Percentiles rank a stretch among this genome's conserved stretches.
Conservation (phyloP, 768 basidiomycete species). For the Tylopilus balloui region DNA sequence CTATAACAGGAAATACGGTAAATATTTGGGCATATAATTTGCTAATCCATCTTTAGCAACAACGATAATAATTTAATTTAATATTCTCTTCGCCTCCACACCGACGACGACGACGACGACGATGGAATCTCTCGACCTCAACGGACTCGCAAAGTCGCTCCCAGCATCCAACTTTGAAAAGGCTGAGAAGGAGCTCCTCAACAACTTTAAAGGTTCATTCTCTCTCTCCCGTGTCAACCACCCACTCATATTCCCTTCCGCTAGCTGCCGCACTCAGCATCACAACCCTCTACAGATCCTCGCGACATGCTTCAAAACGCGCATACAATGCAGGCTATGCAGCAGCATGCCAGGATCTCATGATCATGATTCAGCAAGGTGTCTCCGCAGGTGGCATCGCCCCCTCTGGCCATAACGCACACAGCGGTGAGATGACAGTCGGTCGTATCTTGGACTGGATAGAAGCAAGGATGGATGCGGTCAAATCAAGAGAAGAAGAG, state of each 20-base stretch:
- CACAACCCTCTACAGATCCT: conserved; percentile 80
- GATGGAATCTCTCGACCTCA: conserved; percentile 78
- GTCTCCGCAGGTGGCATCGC: conserved; percentile 59
- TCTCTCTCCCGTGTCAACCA: not conserved
- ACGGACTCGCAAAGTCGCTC: conserved; percentile 72
- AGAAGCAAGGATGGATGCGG: conserved; percentile 75
- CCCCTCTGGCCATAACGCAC: conserved; percentile 38
- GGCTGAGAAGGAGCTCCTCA: conserved; percentile 74
- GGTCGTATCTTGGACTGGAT: conserved; percentile 82
- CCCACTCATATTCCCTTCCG: conserved; percentile 19
- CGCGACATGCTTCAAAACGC: conserved; percentile 68
- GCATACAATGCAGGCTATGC: conserved; percentile 81
- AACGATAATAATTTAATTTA: not conserved
- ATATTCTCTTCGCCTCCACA: not conserved
- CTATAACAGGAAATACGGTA: not conserved
- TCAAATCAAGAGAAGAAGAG: conserved; percentile 70
- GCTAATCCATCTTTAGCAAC: conserved; percentile 2
- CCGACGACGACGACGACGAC: conserved; percentile 12
- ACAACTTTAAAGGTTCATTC: conserved; percentile 71
- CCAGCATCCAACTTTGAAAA: conserved; percentile 66
- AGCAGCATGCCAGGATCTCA: conserved; percentile 72
- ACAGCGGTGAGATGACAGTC: conserved; percentile 63
- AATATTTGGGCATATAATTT: conserved; percentile 1
- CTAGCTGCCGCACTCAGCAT: conserved; percentile 80
- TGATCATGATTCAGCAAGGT: conserved; percentile 79